A percentile compares a stretch with the other conserved stretches of the same genome.
Conservation (phyloP, 768 basidiomycete species). For the Ramaria sp. region DNA sequence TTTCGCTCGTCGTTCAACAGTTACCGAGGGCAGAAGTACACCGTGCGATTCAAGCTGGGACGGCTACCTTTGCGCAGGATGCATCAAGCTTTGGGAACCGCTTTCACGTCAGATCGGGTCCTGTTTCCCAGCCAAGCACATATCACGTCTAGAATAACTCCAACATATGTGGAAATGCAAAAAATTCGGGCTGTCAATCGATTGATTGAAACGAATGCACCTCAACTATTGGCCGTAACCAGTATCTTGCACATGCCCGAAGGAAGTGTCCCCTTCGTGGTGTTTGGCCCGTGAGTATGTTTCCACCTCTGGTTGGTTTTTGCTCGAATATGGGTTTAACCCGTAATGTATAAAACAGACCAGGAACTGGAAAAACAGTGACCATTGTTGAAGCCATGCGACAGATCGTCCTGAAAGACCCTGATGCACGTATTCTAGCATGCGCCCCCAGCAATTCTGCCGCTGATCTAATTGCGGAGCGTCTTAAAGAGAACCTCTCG, state of each 20-base stretch:
- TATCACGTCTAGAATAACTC: not conserved
- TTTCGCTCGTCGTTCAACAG: slow-evolving; percentile 35
- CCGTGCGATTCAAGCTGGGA: slow-evolving; percentile 47
- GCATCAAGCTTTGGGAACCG: slow-evolving; percentile 38
- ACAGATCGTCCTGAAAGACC: slow-evolving; percentile 36
- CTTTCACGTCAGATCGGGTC: slow-evolving; percentile 28
- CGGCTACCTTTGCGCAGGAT: slow-evolving; percentile 41
- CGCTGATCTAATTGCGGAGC: slow-evolving; percentile 44
- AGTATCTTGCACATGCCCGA: slow-evolving; percentile 33
- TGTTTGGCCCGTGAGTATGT: slow-evolving; percentile 62
- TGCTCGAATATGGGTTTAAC: not conserved
- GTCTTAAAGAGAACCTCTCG: slow-evolving; percentile 21
- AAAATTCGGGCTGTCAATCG: slow-evolving; percentile 14
- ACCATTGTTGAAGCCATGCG: slow-evolving; percentile 53
- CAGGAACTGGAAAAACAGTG: slow-evolving; percentile 60
- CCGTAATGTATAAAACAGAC: slow-evolving; percentile 22
- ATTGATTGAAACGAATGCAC: slow-evolving; percentile 28
- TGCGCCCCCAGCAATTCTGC: slow-evolving; percentile 64
- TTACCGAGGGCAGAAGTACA: slow-evolving; percentile 30
- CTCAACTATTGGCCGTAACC: slow-evolving; percentile 40
- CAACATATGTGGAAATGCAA: slow-evolving; percentile 10
- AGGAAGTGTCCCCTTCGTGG: slow-evolving; percentile 43
- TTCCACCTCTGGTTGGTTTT: not conserved
- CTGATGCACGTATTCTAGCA: slow-evolving; percentile 38
- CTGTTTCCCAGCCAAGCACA: slow-evolving; percentile 31